phyloP scores from a whole-genome alignment of 768 basidiomycete species.

The Agrocybe praecox region DNA sequence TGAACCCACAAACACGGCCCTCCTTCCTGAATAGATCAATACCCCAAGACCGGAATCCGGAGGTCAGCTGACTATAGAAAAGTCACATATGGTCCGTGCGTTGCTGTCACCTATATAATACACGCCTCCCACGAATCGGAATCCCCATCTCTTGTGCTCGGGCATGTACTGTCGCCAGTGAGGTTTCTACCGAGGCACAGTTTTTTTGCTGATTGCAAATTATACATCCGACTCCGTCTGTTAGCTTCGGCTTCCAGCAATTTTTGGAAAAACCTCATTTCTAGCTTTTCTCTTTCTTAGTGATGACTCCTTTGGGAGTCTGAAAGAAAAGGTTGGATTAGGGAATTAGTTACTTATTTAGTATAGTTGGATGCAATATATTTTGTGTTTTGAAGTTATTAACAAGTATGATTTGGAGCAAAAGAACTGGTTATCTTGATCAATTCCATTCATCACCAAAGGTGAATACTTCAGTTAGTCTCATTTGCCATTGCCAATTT shows the following conservation, averaged over 20 bases:
- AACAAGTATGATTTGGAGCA: too few relatives aligned
- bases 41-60: too few relatives aligned
- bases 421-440: too few relatives aligned
- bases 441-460: too few relatives aligned
- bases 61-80: background rate
- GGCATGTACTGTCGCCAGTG: conserved; percentile 43
- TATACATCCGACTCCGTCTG: conserved; percentile 96
- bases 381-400: too few relatives aligned
- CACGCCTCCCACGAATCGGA: background rate
- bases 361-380: too few relatives aligned
- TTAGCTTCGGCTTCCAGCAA: conserved; percentile 87
- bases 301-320: conserved; percentile 18
- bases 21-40: too few relatives aligned
- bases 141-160: conserved; percentile 65
- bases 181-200: conserved; percentile 89
- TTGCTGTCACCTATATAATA: conserved; percentile 41
- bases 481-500: too few relatives aligned
- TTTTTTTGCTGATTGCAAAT: conserved; percentile 96
- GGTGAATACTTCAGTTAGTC: too few relatives aligned
- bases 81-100: conserved; percentile 5
- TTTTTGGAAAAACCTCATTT: conserved; percentile 70
- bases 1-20: too few relatives aligned
- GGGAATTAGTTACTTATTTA: background rate
- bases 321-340: conserved; percentile 1
- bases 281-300: conserved; percentile 21